These are phyloP conservation scores for Prunus davidiana DNA, from an alignment of 306 rosid genomes.

Conservation along the genomic window DNA sequence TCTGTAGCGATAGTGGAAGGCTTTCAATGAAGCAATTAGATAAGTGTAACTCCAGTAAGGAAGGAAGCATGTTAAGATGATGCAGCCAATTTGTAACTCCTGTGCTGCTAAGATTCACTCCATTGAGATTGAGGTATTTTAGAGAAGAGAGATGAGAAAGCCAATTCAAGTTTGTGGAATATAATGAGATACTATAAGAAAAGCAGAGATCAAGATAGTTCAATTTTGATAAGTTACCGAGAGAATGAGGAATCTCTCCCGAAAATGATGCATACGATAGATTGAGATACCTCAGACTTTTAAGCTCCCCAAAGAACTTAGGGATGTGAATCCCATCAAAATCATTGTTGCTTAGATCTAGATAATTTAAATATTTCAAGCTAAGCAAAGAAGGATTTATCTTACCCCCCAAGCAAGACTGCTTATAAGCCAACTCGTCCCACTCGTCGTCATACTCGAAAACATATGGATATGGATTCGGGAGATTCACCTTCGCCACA, in stretches of 20 bases:
- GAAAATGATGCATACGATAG: neutral
- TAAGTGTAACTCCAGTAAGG: constrained; percentile 3
- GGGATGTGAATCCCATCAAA: neutral
- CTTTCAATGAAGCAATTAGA: neutral
- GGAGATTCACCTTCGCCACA: neutral
- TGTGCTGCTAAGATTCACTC: neutral
- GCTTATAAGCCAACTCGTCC: neutral
- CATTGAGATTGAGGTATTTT: too few relatives aligned
- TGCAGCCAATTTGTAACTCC: constrained; percentile 9
- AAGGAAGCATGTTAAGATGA: constrained; percentile 19
- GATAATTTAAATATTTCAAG: neutral
- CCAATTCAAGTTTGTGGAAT: too few relatives aligned
- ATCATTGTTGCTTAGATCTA: neutral
- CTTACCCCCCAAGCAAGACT: neutral
- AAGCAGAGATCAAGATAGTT: neutral
- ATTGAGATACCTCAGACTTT: constrained; percentile 15
- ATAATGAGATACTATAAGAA: too few relatives aligned
- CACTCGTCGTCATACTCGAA: too few relatives aligned
- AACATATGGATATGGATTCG: too few relatives aligned
- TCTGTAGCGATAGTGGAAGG: too few relatives aligned
- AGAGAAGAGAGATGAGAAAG: too few relatives aligned
- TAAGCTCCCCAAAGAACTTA: neutral
- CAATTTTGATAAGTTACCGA: constrained; percentile 25
- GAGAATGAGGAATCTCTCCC: constrained; percentile 3
- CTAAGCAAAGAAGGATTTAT: neutral